Conservation (phyloP, 2,329 filamentous ascomycete genomes). For the Fusarium irregulare region DNA sequence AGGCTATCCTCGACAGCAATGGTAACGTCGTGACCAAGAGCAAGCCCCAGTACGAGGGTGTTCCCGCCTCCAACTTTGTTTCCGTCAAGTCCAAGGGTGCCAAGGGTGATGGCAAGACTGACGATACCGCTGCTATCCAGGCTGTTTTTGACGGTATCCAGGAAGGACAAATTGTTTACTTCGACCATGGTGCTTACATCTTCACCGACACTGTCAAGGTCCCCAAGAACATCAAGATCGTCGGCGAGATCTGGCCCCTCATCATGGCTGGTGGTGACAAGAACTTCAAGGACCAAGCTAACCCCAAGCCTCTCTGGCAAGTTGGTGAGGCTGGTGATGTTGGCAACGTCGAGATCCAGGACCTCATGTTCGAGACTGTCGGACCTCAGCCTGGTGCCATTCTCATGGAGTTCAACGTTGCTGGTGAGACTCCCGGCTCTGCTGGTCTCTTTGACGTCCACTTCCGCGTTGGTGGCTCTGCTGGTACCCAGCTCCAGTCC, state of each 20-base stretch:
- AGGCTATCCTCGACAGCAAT: conserved; percentile 68
- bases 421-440: conserved; percentile 72
- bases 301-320: conserved; percentile 87
- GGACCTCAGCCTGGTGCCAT: conserved; percentile 89
- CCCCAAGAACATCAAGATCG: conserved; percentile 85
- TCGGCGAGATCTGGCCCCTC: conserved; percentile 90
- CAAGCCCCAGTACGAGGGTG: conserved; percentile 86
- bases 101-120: conserved; percentile 86
- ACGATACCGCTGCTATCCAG: conserved; percentile 89
- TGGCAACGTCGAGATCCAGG: conserved; percentile 87
- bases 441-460: conserved; percentile 96
- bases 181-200: conserved; percentile 80
- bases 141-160: conserved; percentile 76
- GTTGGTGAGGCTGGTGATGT: conserved; percentile 81
- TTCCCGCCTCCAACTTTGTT: conserved; percentile 76
- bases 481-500: conserved; percentile 84
- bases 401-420: conserved; percentile 91
- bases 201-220: conserved; percentile 77
- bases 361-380: conserved; percentile 85
- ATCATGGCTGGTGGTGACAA: conserved; percentile 82
- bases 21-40: conserved; percentile 83
- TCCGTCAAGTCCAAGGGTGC: conserved; percentile 86
- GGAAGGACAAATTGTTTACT: conserved; percentile 74
- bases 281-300: conserved; percentile 77
- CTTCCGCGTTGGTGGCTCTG: conserved; percentile 88